Base-by-base conservation (phyloP, 129 eudicot genomes). In the Centrapalus pauciflorus region DNA sequence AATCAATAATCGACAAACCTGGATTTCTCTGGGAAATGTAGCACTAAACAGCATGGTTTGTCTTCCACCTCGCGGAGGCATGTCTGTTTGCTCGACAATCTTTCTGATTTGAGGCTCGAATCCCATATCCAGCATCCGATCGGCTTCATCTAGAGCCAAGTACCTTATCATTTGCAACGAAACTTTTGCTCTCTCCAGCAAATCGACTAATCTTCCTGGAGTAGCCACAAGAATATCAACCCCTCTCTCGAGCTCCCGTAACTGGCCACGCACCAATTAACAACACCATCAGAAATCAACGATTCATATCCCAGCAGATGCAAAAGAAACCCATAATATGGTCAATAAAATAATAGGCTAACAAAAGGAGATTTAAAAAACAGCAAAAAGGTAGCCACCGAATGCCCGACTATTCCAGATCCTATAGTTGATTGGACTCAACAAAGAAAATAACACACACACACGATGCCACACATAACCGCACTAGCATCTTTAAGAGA, bases 1-100 rank as follows among this genome's bases (percentile, higher is more conserved):
- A 25, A 51, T 32, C 29, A 30, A 19, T n/a, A 51, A 69, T 24
- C 35, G 37, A 35, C 30, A 41, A 55, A 83, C 89, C 82, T 81
- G 85, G 46, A 81, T 84, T 68, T 84, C 82, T 55, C 65, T 32
- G 41, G 90, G 90, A 78, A 84, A 84, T 28, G 90, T 84, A 6
- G 90, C 87, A 78, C 90, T 84, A 59, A 84, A 84, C 32, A 84
- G 81, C 90, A 84, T 60, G 0, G 86, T 84, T 43, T 84, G 90
- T 68, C 90, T 81, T 50, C 14, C 68, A 38, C 86, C 84, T 28
- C 75, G 74, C 14, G 79, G 79, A 61, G 90, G 87, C 90, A 84
- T 84, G 4, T 62, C 84, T 64, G 76, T 74, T 45, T 77, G 80
- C 71, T 84, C 67, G 40, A 81, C 90, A 21, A 84, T 84, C 67